Evolutionary conservation across 345 rosid genomes (phyloP).

Genomic region (Brassica juncea): DNA sequence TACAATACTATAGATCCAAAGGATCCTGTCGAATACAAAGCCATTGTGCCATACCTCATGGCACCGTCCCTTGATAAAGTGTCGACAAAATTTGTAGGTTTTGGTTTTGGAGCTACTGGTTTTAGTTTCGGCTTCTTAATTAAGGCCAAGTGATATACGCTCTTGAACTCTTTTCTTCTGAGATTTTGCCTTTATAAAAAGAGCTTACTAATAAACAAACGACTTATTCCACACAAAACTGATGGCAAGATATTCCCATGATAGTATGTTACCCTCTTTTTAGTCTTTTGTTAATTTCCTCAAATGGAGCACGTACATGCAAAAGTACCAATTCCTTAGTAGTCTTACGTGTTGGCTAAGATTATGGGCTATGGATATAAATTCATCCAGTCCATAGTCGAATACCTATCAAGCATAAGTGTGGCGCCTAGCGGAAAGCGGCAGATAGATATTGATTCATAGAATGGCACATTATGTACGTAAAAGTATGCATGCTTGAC

Average conservation of each 20-base stretch:
- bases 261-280: constrained; percentile 55
- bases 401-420: too few relatives aligned
- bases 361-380: background rate
- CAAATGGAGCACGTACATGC: constrained; percentile 38
- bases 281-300: constrained; percentile 49
- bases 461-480: too few relatives aligned
- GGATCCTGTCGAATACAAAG: background rate
- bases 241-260: background rate
- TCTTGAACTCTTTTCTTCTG: constrained; percentile 73
- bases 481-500: too few relatives aligned
- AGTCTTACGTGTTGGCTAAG: background rate
- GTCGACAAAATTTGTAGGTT: constrained; percentile 65
- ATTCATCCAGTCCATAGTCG: background rate
- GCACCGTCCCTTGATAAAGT: constrained; percentile 78
- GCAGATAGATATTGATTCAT: too few relatives aligned
- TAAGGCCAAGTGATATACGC: constrained; percentile 72
- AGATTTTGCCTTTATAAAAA: constrained; percentile 54
- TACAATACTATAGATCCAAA: background rate
- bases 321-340: background rate
- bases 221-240: constrained; percentile 4
- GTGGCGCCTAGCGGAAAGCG: too few relatives aligned
- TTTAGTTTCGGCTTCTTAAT: constrained; percentile 73
- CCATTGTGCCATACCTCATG: constrained; percentile 54
- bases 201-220: constrained; percentile 22
- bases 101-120: constrained; percentile 57